Percentiles rank a stretch among this genome's conserved stretches.
These are phyloP conservation scores for Sechiopsis laciniata DNA, from an alignment of 306 rosid species.

Conservation along the genomic window DNA sequence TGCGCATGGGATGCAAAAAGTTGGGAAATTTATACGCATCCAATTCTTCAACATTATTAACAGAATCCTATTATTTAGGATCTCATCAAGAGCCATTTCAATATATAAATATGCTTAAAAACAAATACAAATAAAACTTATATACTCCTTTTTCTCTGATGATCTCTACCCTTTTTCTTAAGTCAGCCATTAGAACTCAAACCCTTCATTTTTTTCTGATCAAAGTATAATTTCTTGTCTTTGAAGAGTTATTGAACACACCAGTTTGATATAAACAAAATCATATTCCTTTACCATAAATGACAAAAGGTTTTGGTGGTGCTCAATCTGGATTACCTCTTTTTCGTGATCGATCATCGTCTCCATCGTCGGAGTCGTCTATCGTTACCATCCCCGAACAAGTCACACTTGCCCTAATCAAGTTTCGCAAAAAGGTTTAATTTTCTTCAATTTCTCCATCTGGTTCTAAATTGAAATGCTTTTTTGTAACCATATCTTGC, in stretches of 20 bases:
- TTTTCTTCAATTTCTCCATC: too few relatives aligned
- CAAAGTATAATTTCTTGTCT: neutral
- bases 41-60: neutral
- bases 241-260: neutral
- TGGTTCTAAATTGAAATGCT: too few relatives aligned
- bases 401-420: slow-evolving; percentile 42
- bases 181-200: neutral
- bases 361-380: slow-evolving; percentile 38
- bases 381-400: slow-evolving; percentile 33
- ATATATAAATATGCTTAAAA: neutral
- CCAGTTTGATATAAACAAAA: neutral
- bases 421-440: slow-evolving; percentile 59
- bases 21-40: neutral
- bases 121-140: too few relatives aligned
- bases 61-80: neutral
- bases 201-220: neutral
- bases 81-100: neutral
- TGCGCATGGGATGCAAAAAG: neutral
- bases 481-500: too few relatives aligned
- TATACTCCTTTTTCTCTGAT: neutral
- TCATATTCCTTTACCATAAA: slow-evolving; percentile 28
- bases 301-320: slow-evolving; percentile 49
- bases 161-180: neutral
- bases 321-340: slow-evolving; percentile 15
- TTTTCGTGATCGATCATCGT: slow-evolving; percentile 31